Evolutionary conservation across 1,284 basidiomycete species (phyloP).

Genomic region (Microbotryum intermedium): DNA sequence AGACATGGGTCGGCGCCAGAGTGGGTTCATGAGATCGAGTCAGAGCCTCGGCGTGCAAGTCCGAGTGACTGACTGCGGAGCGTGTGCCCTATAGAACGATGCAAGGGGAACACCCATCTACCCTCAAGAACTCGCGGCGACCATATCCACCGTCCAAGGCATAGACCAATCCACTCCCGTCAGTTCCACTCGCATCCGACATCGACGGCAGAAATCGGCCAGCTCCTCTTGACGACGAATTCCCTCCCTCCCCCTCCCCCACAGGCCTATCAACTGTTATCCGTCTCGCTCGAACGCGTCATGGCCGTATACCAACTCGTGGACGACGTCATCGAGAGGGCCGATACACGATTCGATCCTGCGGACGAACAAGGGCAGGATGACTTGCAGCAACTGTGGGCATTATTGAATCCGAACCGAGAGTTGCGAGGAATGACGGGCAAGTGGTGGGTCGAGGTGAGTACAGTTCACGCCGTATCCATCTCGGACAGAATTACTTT

Average conservation of each 20-base stretch:
- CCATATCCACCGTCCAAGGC: neutral
- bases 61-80: too few species aligned
- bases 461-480: neutral
- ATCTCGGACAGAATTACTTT: too few species aligned
- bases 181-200: neutral
- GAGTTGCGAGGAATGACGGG: conserved; percentile 1
- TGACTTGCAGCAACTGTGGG: conserved; percentile 12
- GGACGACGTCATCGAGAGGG: conserved; percentile 1
- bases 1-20: too few species aligned
- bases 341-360: neutral
- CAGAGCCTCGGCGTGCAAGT: too few species aligned
- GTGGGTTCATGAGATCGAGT: too few species aligned
- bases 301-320: conserved; percentile 8
- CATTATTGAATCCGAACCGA: conserved; percentile 9
- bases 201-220: neutral
- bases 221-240: too few species aligned
- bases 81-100: too few species aligned
- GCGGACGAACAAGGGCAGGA: neutral
- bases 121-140: neutral
- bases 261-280: conserved; percentile 20
- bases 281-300: conserved; percentile 10
- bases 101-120: neutral
- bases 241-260: too few species aligned
- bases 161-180: neutral
- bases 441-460: conserved; percentile 28